These are phyloP conservation scores for Anthracocystis walkeri DNA, from an alignment of 1,284 basidiomycete species.

Conservation along the genomic window DNA sequence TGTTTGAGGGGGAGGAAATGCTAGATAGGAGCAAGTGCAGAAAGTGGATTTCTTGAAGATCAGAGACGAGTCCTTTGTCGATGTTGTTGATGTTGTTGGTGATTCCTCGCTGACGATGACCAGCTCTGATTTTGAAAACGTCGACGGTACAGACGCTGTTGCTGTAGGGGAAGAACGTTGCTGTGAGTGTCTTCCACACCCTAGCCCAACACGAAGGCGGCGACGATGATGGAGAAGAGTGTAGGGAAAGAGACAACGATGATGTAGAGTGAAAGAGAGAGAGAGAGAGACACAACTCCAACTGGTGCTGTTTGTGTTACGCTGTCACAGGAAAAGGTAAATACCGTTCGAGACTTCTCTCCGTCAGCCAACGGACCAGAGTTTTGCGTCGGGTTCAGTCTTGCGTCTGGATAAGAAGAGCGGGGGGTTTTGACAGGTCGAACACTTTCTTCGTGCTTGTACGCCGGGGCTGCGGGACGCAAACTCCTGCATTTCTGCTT, in stretches of 20 bases:
- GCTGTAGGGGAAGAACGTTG: background rate
- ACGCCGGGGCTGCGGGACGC: background rate
- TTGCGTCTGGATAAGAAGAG: background rate
- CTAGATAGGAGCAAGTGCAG: background rate
- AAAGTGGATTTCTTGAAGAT: no score
- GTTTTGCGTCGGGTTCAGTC: background rate
- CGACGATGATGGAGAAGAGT: background rate
- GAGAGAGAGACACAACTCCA: background rate
- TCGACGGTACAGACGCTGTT: background rate
- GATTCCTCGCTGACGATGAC: background rate
- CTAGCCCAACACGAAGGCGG: background rate
- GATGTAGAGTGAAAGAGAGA: constrained; percentile 1
- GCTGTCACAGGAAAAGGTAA: constrained; percentile 1
- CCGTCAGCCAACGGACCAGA: background rate
- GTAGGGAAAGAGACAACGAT: background rate
- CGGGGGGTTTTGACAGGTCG: background rate
- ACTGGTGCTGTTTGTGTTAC: constrained; percentile 11
- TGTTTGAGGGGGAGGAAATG: background rate
- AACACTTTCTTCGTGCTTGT: no score
- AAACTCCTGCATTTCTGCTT: background rate
- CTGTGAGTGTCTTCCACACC: background rate
- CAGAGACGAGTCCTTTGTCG: background rate
- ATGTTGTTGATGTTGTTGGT: background rate
- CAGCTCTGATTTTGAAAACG: background rate
- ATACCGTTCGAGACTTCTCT: background rate